Evolutionary conservation across 1,139 yeast species (phyloP), one percentile per base, ranked within the genome.

Genomic region (Yamadazyma mexicana): DNA sequence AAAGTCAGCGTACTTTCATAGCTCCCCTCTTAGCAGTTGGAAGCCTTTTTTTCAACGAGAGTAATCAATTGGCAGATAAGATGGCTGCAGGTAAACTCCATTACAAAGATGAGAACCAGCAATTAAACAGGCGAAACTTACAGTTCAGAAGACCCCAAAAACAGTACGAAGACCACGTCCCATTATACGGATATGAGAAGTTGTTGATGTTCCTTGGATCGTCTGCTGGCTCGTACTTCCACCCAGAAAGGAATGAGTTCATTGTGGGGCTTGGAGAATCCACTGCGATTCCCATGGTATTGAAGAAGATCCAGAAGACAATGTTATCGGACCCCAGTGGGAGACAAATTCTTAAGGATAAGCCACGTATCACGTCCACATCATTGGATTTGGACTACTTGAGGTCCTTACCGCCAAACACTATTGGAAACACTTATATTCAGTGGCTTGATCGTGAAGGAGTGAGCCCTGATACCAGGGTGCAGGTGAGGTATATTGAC

Each of bases 201-300:
- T 47, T 72, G 1, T 59, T 85, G 34, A 66, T 92, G 65, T 78
- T 87, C 45, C 62, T 75, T 0, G 85, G 92, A 1, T 84, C 95
- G 5, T 89, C 95, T 1, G 56, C 86, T n/a, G 94, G 92, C 14
- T 85, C 97, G 0, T 82, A 76, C 49, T 68, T 81, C 43, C 94
- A 89, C 55, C 98, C 98, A 1, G 88, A 83, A 52, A 59, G 85
- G 37, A 82, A 83, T 42, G 88, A 84, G 52, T 75, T 81, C 51
- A 86, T 92, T 44, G 97, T 94, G n/a, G 95, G 92, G 17, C 75
- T 92, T 45, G 98, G 98, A 1, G 99, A 92, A 59, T 81, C 92
- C 14, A 85, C 96, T 0, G 96, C 96, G 3, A 69, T 86, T 34
- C 80, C 83, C 10, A 76, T 73, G 30, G 80, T 89, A 25, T 71